Percentiles rank a stretch among this genome's conserved stretches.
phyloP scores from a whole-genome alignment of 495 filamentous ascomycete genomes.

The Penicillium daleae region DNA sequence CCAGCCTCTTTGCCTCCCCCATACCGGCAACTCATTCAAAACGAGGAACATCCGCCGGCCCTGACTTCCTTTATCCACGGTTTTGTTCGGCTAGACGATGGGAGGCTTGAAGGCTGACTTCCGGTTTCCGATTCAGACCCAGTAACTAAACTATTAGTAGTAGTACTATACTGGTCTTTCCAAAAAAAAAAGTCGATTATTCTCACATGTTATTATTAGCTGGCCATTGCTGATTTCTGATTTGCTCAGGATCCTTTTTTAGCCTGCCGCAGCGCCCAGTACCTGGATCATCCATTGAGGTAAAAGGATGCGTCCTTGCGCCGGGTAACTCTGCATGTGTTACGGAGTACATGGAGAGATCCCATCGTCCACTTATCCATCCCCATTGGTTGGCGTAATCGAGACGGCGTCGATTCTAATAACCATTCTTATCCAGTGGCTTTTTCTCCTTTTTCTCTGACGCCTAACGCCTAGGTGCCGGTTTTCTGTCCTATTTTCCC shows the following conservation, averaged over 20 bases:
- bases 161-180: neutral
- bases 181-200: neutral
- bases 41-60: neutral
- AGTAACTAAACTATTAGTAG: neutral
- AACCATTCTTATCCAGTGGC: conserved; percentile 16
- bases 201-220: neutral
- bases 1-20: conserved; percentile 6
- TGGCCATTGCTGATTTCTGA: neutral
- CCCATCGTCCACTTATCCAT: conserved; percentile 12
- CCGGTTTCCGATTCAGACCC: neutral
- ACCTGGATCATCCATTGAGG: conserved; percentile 10
- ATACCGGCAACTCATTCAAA: conserved; percentile 4
- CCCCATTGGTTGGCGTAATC: conserved; percentile 21
- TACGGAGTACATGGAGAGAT: conserved; percentile 22
- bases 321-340: conserved; percentile 21
- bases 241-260: neutral
- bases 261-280: conserved; percentile 1
- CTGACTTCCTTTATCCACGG: neutral
- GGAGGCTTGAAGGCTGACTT: no score
- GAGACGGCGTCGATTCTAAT: conserved; percentile 32
- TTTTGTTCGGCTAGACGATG: neutral
- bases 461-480: neutral
- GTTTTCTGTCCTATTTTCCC: neutral
- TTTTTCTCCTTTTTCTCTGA: conserved; percentile 12
- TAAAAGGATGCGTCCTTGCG: conserved; percentile 23